Conservation (phyloP, 78 protist genomes). For the Chrysochromulina tobinii region DNA sequence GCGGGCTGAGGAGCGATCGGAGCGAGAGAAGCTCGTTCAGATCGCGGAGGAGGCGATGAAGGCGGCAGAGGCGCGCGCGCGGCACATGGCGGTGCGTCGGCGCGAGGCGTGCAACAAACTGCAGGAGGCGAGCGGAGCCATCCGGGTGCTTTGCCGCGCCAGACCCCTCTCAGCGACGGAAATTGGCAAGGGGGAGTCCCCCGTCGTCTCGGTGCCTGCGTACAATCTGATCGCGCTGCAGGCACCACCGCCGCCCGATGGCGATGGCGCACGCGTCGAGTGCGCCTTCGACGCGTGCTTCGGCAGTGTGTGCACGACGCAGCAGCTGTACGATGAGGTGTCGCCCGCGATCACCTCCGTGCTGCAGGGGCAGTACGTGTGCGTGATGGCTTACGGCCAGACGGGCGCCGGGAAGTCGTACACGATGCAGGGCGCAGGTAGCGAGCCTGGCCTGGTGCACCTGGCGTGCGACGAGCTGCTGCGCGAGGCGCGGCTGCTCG, state of each 20-base stretch:
- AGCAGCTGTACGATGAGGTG: not conserved
- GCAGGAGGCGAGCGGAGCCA: not conserved
- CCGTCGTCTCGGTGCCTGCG: not conserved
- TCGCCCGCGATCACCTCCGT: not conserved
- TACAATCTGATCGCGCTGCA: not conserved
- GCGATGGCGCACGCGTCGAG: not conserved
- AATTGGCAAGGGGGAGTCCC: not conserved
- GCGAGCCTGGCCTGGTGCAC: not conserved
- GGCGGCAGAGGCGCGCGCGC: not conserved
- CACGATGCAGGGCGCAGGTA: not conserved
- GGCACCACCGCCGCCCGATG: not conserved
- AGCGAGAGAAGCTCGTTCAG: too few species aligned
- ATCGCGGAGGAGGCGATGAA: not conserved
- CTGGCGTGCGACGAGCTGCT: not conserved
- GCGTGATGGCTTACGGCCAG: not conserved
- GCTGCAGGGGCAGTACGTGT: not conserved
- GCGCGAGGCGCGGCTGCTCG: not conserved
- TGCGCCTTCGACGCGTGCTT: not conserved
- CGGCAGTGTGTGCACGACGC: not conserved
- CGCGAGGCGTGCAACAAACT: not conserved
- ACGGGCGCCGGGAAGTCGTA: not conserved
- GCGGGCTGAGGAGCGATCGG: too few species aligned
- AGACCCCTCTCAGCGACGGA: not conserved
- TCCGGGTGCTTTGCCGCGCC: not conserved
- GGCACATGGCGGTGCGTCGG: not conserved